Base-by-base conservation (phyloP, 768 basidiomycete genomes). In the Psilocybe cyanescens region DNA sequence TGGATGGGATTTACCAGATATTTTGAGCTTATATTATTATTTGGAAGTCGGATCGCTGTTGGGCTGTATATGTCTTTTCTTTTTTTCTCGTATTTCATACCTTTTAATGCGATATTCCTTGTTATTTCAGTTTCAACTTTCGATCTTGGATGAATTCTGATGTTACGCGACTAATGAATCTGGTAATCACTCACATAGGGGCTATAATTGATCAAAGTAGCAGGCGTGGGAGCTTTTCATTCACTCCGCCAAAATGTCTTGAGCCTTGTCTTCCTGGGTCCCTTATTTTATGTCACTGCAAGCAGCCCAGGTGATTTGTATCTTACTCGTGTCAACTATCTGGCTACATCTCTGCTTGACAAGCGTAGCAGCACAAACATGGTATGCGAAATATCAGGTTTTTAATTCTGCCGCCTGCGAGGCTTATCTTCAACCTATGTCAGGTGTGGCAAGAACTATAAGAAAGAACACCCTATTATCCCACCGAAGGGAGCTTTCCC, bases 391-490 rank as follows among this genome's bases (percentile, higher is more conserved):
- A 33, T 7, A 51, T 24, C 24, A 24, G 24, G 24, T 24, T 24
- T 24, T 24, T 24, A 24, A 24, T 24, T 24, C 24, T 24, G 24
- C 24, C 24, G 24, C 24, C 24, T 24, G 24, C 24, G 24, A 24
- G 12, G 9, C 19, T 46, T 2, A 45, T 41, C 29, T 24, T 24
- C 24, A 44, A 31, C 8, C n/a, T 59, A 14, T 52, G 9, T 29
- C 30, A 63, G 62, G 62, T 63, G 62, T 53, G 62, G 62, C 28
- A 63, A 63, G 29, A 55, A 63, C 39, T 63, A 63, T 41, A 35
- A 16, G 19, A 46, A 56, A 45, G 53, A 39, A 6, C 54, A 63
- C 6, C 52, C 37, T 12, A 28, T 56, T 9, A 47, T 46, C 12
- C 39, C 29, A 5, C 62, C 62, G 33, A 14, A 33, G 37, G 62